These are phyloP conservation scores for Kregervanrija fluxuum DNA, from an alignment of 805 yeast genomes.

Conservation along the genomic window DNA sequence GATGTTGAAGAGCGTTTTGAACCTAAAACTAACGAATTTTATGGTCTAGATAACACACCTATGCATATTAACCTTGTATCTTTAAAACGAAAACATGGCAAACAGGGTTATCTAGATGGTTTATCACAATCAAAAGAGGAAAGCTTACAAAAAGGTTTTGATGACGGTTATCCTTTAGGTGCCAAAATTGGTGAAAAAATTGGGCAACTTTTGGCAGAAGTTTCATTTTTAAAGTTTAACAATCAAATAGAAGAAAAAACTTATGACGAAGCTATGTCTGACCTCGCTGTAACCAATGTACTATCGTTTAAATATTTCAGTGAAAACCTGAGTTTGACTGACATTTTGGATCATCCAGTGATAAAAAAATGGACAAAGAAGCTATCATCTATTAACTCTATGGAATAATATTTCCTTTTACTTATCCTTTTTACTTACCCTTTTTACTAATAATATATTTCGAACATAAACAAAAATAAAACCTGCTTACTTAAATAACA, in stretches of 20 bases:
- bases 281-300: conserved; percentile 52
- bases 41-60: background rate
- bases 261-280: conserved; percentile 36
- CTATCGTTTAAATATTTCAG: conserved; percentile 50
- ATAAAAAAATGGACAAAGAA: conserved; percentile 19
- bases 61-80: conserved; percentile 1
- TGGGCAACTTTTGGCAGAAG: conserved; percentile 55
- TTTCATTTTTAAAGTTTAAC: conserved; percentile 13
- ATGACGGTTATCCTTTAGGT: conserved; percentile 71
- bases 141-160: conserved; percentile 74
- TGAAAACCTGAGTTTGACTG: conserved; percentile 33
- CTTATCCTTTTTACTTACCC: no score
- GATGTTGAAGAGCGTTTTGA: background rate
- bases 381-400: background rate
- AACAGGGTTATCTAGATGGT: conserved; percentile 83
- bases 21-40: background rate
- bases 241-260: conserved; percentile 4
- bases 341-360: conserved; percentile 24
- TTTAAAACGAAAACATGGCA: conserved; percentile 54
- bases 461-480: no score
- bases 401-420: background rate
- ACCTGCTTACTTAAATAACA: background rate
- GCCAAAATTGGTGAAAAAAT: conserved; percentile 58
- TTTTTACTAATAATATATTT: no score
- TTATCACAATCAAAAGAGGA: conserved; percentile 58